Evolutionary conservation across 129 eudicot genomes (phyloP).

Genomic region (Glebionis coronaria): DNA sequence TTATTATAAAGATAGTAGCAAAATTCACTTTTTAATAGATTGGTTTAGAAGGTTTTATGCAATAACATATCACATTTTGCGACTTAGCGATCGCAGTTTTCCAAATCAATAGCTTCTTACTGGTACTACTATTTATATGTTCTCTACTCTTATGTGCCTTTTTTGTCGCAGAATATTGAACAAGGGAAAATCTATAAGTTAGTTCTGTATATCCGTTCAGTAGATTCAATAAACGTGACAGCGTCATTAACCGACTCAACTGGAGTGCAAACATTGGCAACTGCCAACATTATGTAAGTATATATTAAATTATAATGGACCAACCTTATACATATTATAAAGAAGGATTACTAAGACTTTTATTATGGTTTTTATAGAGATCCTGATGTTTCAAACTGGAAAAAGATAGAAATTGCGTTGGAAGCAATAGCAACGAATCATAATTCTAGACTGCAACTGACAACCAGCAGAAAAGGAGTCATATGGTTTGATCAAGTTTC

Average conservation of each 20-base stretch:
- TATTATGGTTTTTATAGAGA: conserved; percentile 44
- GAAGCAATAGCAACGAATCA: conserved; percentile 60
- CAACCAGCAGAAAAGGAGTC: conserved; percentile 62
- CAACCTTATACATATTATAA: not conserved
- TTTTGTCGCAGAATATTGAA: conserved; percentile 64
- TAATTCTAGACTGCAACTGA: conserved; percentile 68
- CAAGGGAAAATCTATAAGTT: conserved; percentile 71
- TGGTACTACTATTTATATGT: not conserved
- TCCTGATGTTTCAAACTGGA: conserved; percentile 66
- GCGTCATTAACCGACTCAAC: conserved; percentile 52
- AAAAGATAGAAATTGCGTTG: conserved; percentile 50
- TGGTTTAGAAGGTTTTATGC: not conserved
- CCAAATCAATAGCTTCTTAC: not conserved
- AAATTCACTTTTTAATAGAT: not conserved
- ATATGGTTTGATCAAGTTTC: conserved; percentile 99
- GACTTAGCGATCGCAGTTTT: not conserved
- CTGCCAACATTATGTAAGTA: conserved; percentile 49
- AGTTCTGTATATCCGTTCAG: conserved; percentile 58
- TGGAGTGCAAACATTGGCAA: conserved; percentile 61
- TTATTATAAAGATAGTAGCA: not conserved
- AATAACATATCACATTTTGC: not conserved
- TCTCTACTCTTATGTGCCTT: not conserved
- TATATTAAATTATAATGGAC: not conserved
- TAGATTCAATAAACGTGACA: conserved; percentile 38
- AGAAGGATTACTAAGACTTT: not conserved